A percentile compares a stretch with the other conserved stretches of the same genome.
These are phyloP conservation scores for Kodamaea nitidulidarum DNA, from an alignment of 805 yeast genomes.

Conservation along the genomic window DNA sequence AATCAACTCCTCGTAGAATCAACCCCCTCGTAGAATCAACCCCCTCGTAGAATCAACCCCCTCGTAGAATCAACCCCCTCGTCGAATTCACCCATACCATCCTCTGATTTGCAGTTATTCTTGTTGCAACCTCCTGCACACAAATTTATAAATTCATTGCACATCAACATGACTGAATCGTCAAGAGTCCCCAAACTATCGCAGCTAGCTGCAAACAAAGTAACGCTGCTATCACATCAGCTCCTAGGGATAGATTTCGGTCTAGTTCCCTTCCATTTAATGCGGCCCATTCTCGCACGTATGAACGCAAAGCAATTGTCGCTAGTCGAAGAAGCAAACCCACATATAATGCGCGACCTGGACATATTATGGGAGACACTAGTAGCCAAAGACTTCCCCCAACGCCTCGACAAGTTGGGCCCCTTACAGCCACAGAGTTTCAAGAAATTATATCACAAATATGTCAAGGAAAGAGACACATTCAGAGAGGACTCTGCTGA, in stretches of 20 bases:
- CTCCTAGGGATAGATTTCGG: constrained; percentile 11
- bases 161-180: background rate
- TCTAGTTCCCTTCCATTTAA: constrained; percentile 37
- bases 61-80: no score
- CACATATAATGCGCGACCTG: constrained; percentile 37
- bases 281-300: constrained; percentile 43
- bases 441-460: constrained; percentile 36
- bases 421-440: constrained; percentile 12
- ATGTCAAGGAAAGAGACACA: constrained; percentile 37
- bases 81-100: no score
- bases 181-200: constrained; percentile 8
- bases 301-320: constrained; percentile 37
- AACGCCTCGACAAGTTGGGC: constrained; percentile 28
- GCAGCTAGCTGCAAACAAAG: constrained; percentile 11
- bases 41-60: no score
- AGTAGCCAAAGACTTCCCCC: constrained; percentile 45
- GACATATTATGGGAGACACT: constrained; percentile 47
- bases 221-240: constrained; percentile 10
- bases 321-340: constrained; percentile 39
- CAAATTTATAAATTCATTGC: background rate
- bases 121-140: no score
- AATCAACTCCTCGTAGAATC: no score
- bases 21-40: no score
- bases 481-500: constrained; percentile 44
- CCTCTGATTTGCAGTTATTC: no score